A percentile compares a stretch with the other conserved stretches of the same genome.
Conservation (phyloP, 1,284 basidiomycete species). For the Fomitopsis palustris region DNA sequence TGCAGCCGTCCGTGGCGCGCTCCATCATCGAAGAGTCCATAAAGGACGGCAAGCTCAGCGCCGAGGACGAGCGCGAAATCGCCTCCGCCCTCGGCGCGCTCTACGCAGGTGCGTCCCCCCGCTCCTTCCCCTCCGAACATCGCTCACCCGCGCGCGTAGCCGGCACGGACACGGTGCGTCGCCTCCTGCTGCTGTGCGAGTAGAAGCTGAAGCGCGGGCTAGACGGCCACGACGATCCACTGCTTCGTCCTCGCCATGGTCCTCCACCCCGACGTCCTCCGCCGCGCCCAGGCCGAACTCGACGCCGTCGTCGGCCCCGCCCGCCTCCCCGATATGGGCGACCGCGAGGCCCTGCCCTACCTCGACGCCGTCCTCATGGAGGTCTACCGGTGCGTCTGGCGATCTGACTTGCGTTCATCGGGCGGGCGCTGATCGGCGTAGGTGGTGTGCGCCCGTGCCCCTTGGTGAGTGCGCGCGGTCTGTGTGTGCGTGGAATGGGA, state of each 20-base stretch:
- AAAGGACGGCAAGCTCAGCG: slow-evolving; percentile 10
- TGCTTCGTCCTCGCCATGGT: slow-evolving; percentile 47
- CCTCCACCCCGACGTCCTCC: slow-evolving; percentile 44
- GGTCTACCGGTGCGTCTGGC: slow-evolving; percentile 36
- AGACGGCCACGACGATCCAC: background rate
- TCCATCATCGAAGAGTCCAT: slow-evolving; percentile 36
- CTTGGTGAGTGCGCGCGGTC: slow-evolving; percentile 13
- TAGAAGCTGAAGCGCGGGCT: too few relatives aligned
- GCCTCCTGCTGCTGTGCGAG: too few relatives aligned
- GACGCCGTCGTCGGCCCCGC: slow-evolving; percentile 37
- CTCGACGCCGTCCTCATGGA: slow-evolving; percentile 49
- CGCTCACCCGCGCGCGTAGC: too few relatives aligned
- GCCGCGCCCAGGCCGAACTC: slow-evolving; percentile 37
- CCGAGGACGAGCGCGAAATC: slow-evolving; percentile 47
- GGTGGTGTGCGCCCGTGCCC: slow-evolving; percentile 24
- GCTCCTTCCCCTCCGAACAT: too few relatives aligned
- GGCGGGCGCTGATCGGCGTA: slow-evolving; percentile 1
- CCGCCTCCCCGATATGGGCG: slow-evolving; percentile 43
- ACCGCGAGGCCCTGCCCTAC: slow-evolving; percentile 50
- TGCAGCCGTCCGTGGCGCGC: slow-evolving; percentile 47
- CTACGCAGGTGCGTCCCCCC: slow-evolving; percentile 34
- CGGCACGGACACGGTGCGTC: slow-evolving; percentile 30
- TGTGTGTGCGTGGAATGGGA: background rate
- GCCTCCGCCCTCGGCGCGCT: slow-evolving; percentile 51
- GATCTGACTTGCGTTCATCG: background rate